A percentile compares a stretch with the other conserved stretches of the same genome.
Conservation (phyloP, 2,329 filamentous ascomycete genomes). For the Neonectria neomacrospora region DNA sequence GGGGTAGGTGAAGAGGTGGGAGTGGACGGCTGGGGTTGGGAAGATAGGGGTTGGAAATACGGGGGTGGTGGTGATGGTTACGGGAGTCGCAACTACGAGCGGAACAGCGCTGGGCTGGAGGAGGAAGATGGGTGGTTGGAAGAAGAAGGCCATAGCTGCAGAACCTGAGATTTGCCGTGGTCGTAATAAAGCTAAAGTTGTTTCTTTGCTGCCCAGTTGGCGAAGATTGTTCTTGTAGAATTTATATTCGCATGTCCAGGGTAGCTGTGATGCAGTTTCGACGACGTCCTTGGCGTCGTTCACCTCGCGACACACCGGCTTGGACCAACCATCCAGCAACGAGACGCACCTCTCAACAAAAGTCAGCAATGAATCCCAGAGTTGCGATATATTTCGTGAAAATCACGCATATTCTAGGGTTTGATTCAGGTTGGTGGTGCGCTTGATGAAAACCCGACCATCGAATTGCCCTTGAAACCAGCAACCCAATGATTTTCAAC, state of each 20-base stretch:
- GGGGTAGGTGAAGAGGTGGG: conserved; percentile 5
- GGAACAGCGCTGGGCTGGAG: not conserved
- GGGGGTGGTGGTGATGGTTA: not conserved
- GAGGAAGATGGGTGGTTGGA: conserved; percentile 43
- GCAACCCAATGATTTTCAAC: no score
- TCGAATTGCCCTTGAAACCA: no score
- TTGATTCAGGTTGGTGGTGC: no score
- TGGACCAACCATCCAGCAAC: not conserved
- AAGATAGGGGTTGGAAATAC: not conserved
- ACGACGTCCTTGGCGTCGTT: not conserved
- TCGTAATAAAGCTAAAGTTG: not conserved
- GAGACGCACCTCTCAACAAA: not conserved
- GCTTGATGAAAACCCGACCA: no score
- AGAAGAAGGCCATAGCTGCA: conserved; percentile 40
- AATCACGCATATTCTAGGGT: no score
- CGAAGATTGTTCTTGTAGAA: not conserved
- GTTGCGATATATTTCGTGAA: no score
- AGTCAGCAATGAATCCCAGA: not conserved
- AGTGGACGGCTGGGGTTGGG: not conserved
- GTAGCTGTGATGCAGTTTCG: not conserved
- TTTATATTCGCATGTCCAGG: not conserved
- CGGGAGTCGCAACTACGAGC: not conserved
- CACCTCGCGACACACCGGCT: not conserved
- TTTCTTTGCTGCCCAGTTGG: not conserved
- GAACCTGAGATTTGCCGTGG: not conserved